A percentile compares a stretch with the other conserved stretches of the same genome.
These are phyloP conservation scores for Leishmania guyanensis DNA, from an alignment of 208 protist genomes.

Conservation along the genomic window DNA sequence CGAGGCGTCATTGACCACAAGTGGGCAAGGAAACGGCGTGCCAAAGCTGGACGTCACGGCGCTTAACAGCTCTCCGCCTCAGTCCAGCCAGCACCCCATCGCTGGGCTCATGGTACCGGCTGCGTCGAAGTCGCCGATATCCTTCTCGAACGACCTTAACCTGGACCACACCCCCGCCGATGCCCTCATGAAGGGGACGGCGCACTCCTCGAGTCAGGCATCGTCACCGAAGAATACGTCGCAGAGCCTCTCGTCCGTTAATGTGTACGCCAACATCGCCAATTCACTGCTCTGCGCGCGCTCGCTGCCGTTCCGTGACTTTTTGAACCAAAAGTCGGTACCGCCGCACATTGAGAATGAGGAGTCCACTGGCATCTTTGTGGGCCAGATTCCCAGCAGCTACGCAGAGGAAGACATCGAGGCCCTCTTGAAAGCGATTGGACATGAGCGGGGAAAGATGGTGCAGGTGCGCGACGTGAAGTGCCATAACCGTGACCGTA, in stretches of 20 bases:
- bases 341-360: slow-evolving; percentile 44
- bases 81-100: background rate
- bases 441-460: slow-evolving; percentile 40
- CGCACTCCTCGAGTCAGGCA: slow-evolving; percentile 8
- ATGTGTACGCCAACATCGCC: slow-evolving; percentile 59
- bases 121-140: slow-evolving; percentile 14
- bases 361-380: slow-evolving; percentile 69
- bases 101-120: background rate
- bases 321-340: slow-evolving; percentile 40
- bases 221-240: slow-evolving; percentile 30
- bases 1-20: background rate
- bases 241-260: slow-evolving; percentile 17
- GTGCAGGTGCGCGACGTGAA: slow-evolving; percentile 82
- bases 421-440: slow-evolving; percentile 67
- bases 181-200: background rate
- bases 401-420: slow-evolving; percentile 79
- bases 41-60: slow-evolving; percentile 30
- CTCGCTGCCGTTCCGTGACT: slow-evolving; percentile 59
- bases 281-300: slow-evolving; percentile 42
- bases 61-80: slow-evolving; percentile 7
- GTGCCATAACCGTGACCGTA: slow-evolving; percentile 77
- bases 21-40: slow-evolving; percentile 2
- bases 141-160: slow-evolving; percentile 15
- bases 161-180: background rate
- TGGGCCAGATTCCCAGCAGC: slow-evolving; percentile 78